These are phyloP conservation scores for Phytophthora nicotianae DNA, from an alignment of 352 stramenopile genomes.

Conservation along the genomic window DNA sequence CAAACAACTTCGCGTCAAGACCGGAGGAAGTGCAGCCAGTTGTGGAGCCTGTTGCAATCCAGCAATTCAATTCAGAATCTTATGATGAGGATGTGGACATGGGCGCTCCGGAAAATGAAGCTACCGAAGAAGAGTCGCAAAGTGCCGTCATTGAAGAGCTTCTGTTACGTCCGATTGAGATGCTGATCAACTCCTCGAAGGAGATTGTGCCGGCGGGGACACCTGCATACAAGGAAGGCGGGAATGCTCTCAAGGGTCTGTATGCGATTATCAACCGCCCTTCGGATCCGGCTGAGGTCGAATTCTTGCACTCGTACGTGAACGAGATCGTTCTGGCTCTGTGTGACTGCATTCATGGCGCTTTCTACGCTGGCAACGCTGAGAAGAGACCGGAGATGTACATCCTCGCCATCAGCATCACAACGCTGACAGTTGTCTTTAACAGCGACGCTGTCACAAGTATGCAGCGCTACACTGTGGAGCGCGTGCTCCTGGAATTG, in stretches of 20 bases:
- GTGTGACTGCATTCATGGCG: conserved; percentile 76
- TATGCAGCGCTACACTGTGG: conserved; percentile 78
- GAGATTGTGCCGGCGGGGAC: conserved; percentile 67
- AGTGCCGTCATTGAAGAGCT: conserved; percentile 53
- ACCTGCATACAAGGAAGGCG: conserved; percentile 60
- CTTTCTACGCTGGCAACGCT: conserved; percentile 63
- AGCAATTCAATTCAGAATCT: conserved; percentile 35
- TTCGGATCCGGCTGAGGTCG: conserved; percentile 54
- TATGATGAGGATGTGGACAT: conserved; percentile 69
- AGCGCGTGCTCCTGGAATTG: conserved; percentile 76
- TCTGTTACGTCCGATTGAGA: conserved; percentile 68
- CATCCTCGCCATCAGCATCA: conserved; percentile 75
- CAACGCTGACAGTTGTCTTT: conserved; percentile 69
- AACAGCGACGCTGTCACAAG: conserved; percentile 57
- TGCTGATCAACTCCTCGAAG: conserved; percentile 61
- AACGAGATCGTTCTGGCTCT: conserved; percentile 80
- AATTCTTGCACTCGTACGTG: conserved; percentile 77
- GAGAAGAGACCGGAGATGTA: conserved; percentile 73
- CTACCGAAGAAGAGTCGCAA: conserved; percentile 15
- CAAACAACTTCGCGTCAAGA: conserved; percentile 6
- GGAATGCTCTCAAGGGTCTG: conserved; percentile 79
- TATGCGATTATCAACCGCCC: conserved; percentile 79
- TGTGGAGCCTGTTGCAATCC: conserved; percentile 31
- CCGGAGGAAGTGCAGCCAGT: conserved; percentile 4
- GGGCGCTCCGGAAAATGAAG: conserved; percentile 31